phyloP scores from a whole-genome alignment of 2,329 filamentous ascomycete species.

The Kalaharituber pfeilii region DNA sequence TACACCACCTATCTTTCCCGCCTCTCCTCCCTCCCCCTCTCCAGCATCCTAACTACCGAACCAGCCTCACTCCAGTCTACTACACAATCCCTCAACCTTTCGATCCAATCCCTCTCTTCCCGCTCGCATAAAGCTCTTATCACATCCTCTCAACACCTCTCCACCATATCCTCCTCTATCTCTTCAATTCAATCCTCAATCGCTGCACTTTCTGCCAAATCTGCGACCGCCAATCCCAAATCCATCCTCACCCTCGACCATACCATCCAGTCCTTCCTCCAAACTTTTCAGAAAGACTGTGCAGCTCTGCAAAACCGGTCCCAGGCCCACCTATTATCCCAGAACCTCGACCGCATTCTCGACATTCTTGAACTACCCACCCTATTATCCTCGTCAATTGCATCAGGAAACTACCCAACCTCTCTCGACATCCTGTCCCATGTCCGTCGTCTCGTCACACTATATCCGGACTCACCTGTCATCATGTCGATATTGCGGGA shows the following conservation, averaged over 20 bases:
- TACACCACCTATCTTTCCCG: conserved; percentile 57
- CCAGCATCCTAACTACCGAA: conserved; percentile 56
- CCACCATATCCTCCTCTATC: conserved; percentile 42
- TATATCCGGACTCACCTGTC: conserved; percentile 65
- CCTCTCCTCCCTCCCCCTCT: conserved; percentile 58
- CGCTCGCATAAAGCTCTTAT: conserved; percentile 76
- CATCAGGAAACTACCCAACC: conserved; percentile 58
- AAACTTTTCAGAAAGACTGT: conserved; percentile 58
- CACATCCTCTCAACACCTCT: conserved; percentile 57
- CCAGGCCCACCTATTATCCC: conserved; percentile 60
- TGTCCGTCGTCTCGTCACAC: conserved; percentile 63
- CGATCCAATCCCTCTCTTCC: conserved; percentile 74
- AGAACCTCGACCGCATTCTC: conserved; percentile 75
- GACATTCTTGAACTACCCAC: conserved; percentile 83
- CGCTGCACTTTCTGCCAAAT: conserved; percentile 40
- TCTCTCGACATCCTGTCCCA: conserved; percentile 87
- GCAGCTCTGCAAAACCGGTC: conserved; percentile 53
- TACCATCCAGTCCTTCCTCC: conserved; percentile 62
- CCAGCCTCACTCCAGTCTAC: conserved; percentile 62
- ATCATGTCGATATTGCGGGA: conserved; percentile 56
- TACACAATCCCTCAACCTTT: conserved; percentile 62
- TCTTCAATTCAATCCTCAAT: conserved; percentile 44
- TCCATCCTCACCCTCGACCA: conserved; percentile 44
- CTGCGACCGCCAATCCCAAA: conserved; percentile 43
- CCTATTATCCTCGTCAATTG: conserved; percentile 63